These are phyloP conservation scores for Leishmania major DNA, from an alignment of 208 protist species.

Conservation along the genomic window DNA sequence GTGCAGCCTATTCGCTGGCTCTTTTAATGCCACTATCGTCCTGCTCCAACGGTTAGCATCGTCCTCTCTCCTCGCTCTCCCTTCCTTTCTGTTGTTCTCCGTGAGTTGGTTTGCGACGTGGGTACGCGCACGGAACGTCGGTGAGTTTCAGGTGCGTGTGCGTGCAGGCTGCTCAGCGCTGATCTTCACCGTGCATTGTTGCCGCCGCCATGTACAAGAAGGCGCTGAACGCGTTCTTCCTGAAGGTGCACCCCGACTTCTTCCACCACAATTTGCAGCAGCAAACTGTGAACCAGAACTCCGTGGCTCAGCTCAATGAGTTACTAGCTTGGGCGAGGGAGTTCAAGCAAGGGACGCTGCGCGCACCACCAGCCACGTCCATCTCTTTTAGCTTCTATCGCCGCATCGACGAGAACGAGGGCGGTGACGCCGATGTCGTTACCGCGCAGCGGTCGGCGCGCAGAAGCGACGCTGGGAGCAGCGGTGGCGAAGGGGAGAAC, in stretches of 20 bases:
- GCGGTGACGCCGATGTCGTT: not conserved
- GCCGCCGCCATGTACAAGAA: slow-evolving; percentile 88
- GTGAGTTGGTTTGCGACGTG: not conserved
- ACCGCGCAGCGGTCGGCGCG: not conserved
- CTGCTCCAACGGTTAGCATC: not conserved
- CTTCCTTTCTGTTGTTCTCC: not conserved
- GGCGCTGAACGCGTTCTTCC: slow-evolving; percentile 89
- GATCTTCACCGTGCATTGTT: not conserved
- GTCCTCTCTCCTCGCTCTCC: not conserved
- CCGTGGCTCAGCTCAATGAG: slow-evolving; percentile 92
- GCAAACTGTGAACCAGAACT: slow-evolving; percentile 82
- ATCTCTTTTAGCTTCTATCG: slow-evolving; percentile 88
- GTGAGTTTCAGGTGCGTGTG: not conserved
- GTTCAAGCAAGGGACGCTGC: slow-evolving; percentile 78
- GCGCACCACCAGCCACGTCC: slow-evolving; percentile 69
- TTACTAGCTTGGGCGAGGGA: slow-evolving; percentile 89
- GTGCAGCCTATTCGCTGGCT: not conserved
- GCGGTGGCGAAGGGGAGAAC: not conserved
- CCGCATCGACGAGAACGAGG: slow-evolving; percentile 49
- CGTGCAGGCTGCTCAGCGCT: not conserved
- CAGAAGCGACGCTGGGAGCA: not conserved
- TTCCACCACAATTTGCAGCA: slow-evolving; percentile 83
- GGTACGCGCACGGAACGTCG: not conserved
- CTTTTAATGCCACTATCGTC: not conserved
- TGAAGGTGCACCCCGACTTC: slow-evolving; percentile 94